Evolutionary conservation across 768 basidiomycete species (phyloP).

Genomic region (Russula emetica): DNA sequence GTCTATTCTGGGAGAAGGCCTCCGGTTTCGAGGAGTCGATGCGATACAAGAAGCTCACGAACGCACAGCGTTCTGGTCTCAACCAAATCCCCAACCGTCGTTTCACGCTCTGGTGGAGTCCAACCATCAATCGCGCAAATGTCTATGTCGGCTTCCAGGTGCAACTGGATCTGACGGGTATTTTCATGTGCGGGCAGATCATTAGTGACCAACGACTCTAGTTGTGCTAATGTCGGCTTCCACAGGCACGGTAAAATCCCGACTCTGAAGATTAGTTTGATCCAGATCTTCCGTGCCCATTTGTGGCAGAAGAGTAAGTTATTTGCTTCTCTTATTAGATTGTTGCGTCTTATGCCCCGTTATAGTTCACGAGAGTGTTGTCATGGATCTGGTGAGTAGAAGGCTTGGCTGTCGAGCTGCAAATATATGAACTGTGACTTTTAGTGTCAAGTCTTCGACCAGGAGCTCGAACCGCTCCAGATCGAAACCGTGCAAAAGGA

Average conservation of each 20-base stretch:
- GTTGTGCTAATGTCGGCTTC: slow-evolving; percentile 17
- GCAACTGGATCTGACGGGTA: slow-evolving; percentile 94
- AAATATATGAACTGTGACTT: not conserved
- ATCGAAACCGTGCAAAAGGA: slow-evolving; percentile 99
- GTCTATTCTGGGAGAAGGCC: slow-evolving; percentile 98
- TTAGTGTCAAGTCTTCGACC: slow-evolving; percentile 97
- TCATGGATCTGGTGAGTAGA: slow-evolving; percentile 73
- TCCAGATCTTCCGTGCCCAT: slow-evolving; percentile 99
- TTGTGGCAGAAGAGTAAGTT: slow-evolving; percentile 94
- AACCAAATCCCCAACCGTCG: slow-evolving; percentile 98
- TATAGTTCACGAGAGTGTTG: slow-evolving; percentile 82
- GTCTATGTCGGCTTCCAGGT: slow-evolving; percentile 99
- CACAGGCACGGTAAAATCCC: slow-evolving; percentile 95
- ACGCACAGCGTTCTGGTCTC: slow-evolving; percentile 96
- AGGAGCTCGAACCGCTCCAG: slow-evolving; percentile 94
- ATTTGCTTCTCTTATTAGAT: slow-evolving; percentile 30
- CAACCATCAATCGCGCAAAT: slow-evolving; percentile 98
- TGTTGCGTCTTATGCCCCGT: slow-evolving; percentile 16
- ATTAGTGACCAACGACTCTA: not conserved
- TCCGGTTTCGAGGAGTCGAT: slow-evolving; percentile 96
- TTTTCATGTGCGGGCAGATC: slow-evolving; percentile 64
- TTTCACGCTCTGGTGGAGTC: slow-evolving; percentile 99
- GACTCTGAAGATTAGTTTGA: slow-evolving; percentile 96
- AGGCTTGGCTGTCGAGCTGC: not conserved
- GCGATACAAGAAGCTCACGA: slow-evolving; percentile 95